Percentiles rank a stretch among this genome's conserved stretches.
Evolutionary conservation across 2,329 filamentous ascomycete genomes (phyloP).

Genomic region (Fusarium chaquense): DNA sequence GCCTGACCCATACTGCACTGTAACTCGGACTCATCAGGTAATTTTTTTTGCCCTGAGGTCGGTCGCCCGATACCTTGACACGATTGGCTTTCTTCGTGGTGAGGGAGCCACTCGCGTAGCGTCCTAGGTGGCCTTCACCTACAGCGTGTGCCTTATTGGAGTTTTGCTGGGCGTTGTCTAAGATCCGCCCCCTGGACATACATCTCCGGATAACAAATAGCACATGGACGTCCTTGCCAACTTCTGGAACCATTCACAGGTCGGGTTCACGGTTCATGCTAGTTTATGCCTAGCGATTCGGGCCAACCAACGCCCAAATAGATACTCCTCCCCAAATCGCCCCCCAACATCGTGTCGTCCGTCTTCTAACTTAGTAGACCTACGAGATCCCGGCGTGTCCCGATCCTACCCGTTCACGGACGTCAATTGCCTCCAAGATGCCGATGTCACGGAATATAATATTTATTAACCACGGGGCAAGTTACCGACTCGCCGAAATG

Average conservation of each 20-base stretch:
- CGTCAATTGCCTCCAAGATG: slow-evolving; percentile 29
- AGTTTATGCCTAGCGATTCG: slow-evolving; percentile 30
- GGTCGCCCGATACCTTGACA: slow-evolving; percentile 14
- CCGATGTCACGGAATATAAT: slow-evolving; percentile 39
- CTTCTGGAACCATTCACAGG: slow-evolving; percentile 14
- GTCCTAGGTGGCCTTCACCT: slow-evolving; percentile 12
- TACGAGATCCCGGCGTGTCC: slow-evolving; percentile 38
- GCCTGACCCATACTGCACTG: slow-evolving; percentile 4
- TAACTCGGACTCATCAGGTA: slow-evolving; percentile 38
- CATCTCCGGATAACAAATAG: slow-evolving; percentile 40
- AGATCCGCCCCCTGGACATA: slow-evolving; percentile 39
- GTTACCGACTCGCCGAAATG: slow-evolving; percentile 16
- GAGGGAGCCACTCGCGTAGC: slow-evolving; percentile 1
- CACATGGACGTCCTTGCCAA: slow-evolving; percentile 6
- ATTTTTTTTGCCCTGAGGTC: slow-evolving; percentile 40
- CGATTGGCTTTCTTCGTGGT: slow-evolving; percentile 27
- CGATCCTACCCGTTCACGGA: slow-evolving; percentile 43
- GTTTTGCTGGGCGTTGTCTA: neutral
- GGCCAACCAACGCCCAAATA: slow-evolving; percentile 37
- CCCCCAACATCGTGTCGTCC: slow-evolving; percentile 31
- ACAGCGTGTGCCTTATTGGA: slow-evolving; percentile 9
- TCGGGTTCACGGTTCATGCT: slow-evolving; percentile 24
- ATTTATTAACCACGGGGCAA: slow-evolving; percentile 11
- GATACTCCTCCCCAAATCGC: slow-evolving; percentile 11
- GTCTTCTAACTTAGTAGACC: neutral